Evolutionary conservation across 1,139 yeast genomes (phyloP).

Genomic region (Saccharomyces hybrid): DNA sequence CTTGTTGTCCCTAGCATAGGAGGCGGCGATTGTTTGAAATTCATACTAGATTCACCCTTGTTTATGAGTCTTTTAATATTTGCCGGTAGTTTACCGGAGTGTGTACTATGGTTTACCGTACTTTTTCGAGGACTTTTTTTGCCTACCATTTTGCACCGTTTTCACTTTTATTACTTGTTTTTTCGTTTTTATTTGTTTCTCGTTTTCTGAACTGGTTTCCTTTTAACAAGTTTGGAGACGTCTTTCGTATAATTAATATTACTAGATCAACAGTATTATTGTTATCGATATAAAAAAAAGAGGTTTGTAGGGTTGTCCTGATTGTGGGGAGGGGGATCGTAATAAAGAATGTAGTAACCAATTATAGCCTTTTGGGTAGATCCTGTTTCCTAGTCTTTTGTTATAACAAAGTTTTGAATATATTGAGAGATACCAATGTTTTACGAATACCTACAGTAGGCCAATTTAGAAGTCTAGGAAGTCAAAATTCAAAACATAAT

Average conservation of each 20-base stretch:
- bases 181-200: not conserved
- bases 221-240: not conserved
- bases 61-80: slow-evolving; percentile 13
- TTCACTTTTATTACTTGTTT: not conserved
- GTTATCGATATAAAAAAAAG: not conserved
- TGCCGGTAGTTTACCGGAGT: slow-evolving; percentile 22
- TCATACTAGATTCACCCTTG: slow-evolving; percentile 1
- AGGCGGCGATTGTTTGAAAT: not conserved
- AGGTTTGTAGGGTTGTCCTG: not conserved
- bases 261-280: not conserved
- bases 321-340: not conserved
- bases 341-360: not conserved
- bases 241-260: not conserved
- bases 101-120: slow-evolving; percentile 1
- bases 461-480: not conserved
- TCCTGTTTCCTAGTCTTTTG: not conserved
- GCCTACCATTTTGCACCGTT: slow-evolving; percentile 15
- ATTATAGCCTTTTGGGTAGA: not conserved
- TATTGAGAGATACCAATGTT: not conserved
- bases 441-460: not conserved
- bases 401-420: not conserved
- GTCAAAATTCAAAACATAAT: not conserved
- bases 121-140: slow-evolving; percentile 22
- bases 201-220: not conserved
- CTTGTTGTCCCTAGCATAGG: slow-evolving; percentile 9